Evolutionary conservation across 495 filamentous ascomycete species (phyloP), one percentile per base, ranked within the genome.

Genomic region (Penicillium waksmanii): DNA sequence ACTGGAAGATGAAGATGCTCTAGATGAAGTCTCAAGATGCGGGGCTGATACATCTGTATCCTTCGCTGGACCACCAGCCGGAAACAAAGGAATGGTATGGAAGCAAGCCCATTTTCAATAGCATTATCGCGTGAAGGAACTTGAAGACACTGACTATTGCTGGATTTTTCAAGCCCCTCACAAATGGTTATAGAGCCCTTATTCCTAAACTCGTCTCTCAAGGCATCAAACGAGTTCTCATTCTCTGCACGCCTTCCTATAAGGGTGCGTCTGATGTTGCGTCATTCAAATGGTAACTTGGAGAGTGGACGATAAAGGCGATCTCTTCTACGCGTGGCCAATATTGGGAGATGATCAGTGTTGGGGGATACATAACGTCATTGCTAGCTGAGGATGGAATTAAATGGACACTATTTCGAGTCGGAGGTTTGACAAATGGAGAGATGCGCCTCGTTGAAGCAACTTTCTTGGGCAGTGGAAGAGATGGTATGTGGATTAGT

Each of bases 221-320:
- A 19, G 42, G 42, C 17, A 19, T 19, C 2, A 17, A 6, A 18
- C 13, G 42, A 19, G 34, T 57, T 34, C 49, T 62, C 19, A 44
- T 62, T 15, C 55, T 62, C n/a, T 57, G 54, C 19, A 62, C 60
- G 1, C 60, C 60, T 17, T 62, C 54, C 12, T 62, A 23, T 40
- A 27, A 33, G n/a, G 38, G 38, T 9, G 9, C 23, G 5, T 42
- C 36, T 15, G 60, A 62, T 25, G 36, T 35, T 21, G 48, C 19
- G 12, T 42, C 60, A 0, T 62, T 57, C 15, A 57, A 57, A 47
- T 62, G 54, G 54, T 40, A 50, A 9, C 12, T 48, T 36, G 60
- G 60, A 5, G 49, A 7, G 5, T 62, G 60, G 54, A 44, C 44
- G n/a, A 62, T 62, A 50, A 62, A 53, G 31, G 11, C 51, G 2